Conservation (phyloP, 2,329 filamentous ascomycete genomes). For the Aureobasidium sp. region DNA sequence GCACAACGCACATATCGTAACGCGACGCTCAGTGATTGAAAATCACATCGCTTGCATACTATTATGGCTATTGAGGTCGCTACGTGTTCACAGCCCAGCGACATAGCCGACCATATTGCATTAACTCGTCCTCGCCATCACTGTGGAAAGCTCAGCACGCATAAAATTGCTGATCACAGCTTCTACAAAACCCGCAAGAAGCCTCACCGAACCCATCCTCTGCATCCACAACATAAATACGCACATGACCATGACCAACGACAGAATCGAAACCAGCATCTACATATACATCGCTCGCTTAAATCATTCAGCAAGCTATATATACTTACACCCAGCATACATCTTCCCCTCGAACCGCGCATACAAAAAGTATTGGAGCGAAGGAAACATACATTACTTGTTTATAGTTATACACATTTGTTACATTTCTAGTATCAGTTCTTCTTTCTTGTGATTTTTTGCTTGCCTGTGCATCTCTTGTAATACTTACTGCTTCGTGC, state of each 20-base stretch:
- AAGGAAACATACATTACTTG: background rate
- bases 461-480: background rate
- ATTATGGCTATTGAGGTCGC: background rate
- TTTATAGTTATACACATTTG: background rate
- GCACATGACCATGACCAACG: background rate
- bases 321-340: background rate
- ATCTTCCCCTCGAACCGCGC: background rate
- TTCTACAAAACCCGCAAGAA: background rate
- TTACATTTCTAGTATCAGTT: background rate
- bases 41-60: background rate
- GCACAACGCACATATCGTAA: too few relatives aligned
- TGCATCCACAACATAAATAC: background rate
- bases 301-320: background rate
- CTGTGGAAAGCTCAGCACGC: background rate
- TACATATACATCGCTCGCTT: background rate
- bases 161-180: background rate
- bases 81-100: background rate
- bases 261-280: background rate
- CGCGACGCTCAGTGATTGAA: background rate
- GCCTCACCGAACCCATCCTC: background rate
- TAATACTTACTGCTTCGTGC: background rate
- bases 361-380: background rate
- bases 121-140: background rate
- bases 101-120: background rate
- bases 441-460: background rate